These are phyloP conservation scores for Penicillium sp. DNA, from an alignment of 2,329 filamentous ascomycete genomes.

Conservation along the genomic window DNA sequence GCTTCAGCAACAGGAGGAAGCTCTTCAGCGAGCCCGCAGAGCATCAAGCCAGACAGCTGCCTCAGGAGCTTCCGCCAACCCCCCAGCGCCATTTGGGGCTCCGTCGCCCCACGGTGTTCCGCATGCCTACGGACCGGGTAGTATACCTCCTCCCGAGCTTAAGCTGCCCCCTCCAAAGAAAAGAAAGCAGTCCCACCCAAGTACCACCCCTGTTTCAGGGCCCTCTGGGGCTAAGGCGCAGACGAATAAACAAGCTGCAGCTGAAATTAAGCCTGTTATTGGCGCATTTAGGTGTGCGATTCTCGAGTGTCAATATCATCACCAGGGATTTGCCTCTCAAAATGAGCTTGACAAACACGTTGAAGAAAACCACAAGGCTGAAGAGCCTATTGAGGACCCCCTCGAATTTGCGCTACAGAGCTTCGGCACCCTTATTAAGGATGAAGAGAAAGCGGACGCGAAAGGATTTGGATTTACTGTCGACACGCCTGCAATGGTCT, in stretches of 20 bases:
- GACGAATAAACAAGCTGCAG: conserved; percentile 38
- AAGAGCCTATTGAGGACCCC: conserved; percentile 57
- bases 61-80: conserved; percentile 55
- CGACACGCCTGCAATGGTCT: conserved; percentile 19
- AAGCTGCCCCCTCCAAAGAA: conserved; percentile 63
- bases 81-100: conserved; percentile 60
- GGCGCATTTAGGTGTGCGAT: conserved; percentile 59
- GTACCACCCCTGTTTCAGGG: conserved; percentile 32
- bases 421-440: conserved; percentile 56
- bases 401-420: conserved; percentile 61
- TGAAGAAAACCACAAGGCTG: conserved; percentile 57
- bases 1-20: conserved; percentile 53
- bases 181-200: conserved; percentile 57
- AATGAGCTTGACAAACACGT: conserved; percentile 60
- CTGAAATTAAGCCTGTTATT: conserved; percentile 43
- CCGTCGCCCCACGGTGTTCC: conserved; percentile 63
- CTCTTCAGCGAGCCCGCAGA: conserved; percentile 44
- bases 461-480: conserved; percentile 20
- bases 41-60: conserved; percentile 45
- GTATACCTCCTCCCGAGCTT: conserved; percentile 61
- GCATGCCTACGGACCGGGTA: conserved; percentile 57
- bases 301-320: conserved; percentile 58
- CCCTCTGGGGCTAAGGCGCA: conserved; percentile 37
- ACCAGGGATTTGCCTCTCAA: conserved; percentile 60
- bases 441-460: conserved; percentile 42